A percentile compares a stretch with the other conserved stretches of the same genome.
Conservation (phyloP, 2,329 filamentous ascomycete species). For the Ceratocystis destructans region DNA sequence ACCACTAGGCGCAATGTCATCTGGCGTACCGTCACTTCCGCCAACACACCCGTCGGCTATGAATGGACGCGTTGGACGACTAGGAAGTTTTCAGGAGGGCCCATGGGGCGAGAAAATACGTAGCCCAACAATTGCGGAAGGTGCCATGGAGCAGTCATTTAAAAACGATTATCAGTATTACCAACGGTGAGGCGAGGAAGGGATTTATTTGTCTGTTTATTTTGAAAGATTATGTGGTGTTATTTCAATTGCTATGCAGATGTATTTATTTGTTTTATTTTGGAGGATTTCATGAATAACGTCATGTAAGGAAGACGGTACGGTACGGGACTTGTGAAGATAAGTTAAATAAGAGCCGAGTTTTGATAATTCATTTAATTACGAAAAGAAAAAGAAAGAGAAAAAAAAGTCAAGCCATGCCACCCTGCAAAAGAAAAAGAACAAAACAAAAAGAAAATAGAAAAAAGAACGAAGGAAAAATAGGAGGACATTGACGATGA, state of each 20-base stretch:
- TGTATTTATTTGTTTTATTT: not conserved
- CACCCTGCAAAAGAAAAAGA: not conserved
- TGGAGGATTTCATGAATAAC: not conserved
- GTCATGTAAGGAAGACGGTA: not conserved
- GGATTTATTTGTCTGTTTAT: not conserved
- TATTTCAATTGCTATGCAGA: not conserved
- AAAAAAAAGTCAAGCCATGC: not conserved
- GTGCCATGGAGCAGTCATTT: constrained; percentile 4
- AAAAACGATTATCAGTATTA: not conserved
- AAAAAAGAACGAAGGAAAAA: not conserved
- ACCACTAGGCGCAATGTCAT: not conserved
- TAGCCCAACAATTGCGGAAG: constrained; percentile 3
- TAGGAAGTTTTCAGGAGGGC: constrained; percentile 2
- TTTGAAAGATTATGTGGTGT: not conserved
- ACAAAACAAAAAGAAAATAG: not conserved
- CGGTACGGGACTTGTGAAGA: not conserved
- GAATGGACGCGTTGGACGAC: not conserved
- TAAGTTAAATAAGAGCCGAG: not conserved
- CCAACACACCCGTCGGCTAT: not conserved
- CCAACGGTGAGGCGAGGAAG: not conserved
- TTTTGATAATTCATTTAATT: not conserved
- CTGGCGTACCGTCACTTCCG: not conserved
- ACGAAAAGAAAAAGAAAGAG: not conserved
- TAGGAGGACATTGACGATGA: not conserved
- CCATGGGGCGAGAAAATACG: constrained; percentile 1